Evolutionary conservation across 192 early-diverging fungal genomes (phyloP).

Genomic region (Linnemannia elongata): DNA sequence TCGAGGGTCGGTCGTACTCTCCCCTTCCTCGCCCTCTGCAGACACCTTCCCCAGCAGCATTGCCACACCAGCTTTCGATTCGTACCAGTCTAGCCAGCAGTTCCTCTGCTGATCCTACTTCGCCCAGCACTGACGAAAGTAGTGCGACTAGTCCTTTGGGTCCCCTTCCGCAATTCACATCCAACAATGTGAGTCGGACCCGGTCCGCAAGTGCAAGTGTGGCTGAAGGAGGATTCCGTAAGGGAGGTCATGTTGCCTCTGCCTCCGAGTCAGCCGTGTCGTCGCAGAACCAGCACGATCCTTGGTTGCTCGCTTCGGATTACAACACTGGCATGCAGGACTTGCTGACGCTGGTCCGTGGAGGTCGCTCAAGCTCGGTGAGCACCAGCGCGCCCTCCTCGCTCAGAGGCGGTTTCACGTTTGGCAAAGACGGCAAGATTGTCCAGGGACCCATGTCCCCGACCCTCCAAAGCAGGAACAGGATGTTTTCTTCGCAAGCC

Average conservation of each 20-base stretch:
- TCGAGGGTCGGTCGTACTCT: constrained; percentile 25
- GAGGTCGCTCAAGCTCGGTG: constrained; percentile 50
- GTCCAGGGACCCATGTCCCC: constrained; percentile 13
- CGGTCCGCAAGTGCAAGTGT: constrained; percentile 44
- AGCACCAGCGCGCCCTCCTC: constrained; percentile 40
- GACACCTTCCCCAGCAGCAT: constrained; percentile 37
- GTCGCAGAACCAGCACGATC: constrained; percentile 10
- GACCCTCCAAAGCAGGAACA: background rate
- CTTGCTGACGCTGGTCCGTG: constrained; percentile 45
- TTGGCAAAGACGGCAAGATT: constrained; percentile 43
- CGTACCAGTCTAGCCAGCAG: constrained; percentile 19
- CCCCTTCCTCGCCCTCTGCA: constrained; percentile 35
- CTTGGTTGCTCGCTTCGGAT: constrained; percentile 48
- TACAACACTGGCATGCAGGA: constrained; percentile 56
- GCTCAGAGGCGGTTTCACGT: constrained; percentile 14
- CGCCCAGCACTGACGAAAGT: constrained; percentile 15
- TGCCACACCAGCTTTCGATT: constrained; percentile 39
- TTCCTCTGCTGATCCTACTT: constrained; percentile 16
- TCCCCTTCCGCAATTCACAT: background rate
- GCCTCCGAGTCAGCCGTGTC: constrained; percentile 4
- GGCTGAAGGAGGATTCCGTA: constrained; percentile 9
- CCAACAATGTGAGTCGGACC: constrained; percentile 15
- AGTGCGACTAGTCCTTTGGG: background rate
- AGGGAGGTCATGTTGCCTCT: background rate
- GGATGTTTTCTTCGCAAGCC: constrained; percentile 22